Evolutionary conservation across 495 filamentous ascomycete genomes (phyloP), one percentile per base, ranked within the genome.

Genomic region (Aspergillus kassunensis): DNA sequence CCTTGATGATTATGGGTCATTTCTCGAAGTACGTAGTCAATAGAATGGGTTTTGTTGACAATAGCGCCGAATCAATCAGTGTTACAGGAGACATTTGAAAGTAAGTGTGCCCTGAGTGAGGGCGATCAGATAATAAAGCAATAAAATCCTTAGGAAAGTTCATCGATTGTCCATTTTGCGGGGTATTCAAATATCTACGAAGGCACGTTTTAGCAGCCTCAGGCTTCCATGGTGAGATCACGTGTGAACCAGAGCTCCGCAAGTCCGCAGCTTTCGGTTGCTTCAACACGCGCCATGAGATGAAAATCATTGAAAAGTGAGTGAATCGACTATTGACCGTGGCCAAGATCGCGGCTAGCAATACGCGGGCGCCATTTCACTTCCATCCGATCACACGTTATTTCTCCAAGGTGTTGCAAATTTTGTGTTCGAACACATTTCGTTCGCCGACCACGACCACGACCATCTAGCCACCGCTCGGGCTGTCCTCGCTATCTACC

Each of bases 231-330:
- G 44, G 36, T 20, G 24, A 11, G 43, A 54, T 63, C 61, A 63
- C 61, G 61, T 63, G 61, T 20, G 15, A 23, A 24, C 44, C 31
- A 37, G 37, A 60, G 61, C 61, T 63, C 61, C 61, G 61, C 61
- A 60, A 57, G 57, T 63, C 61, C 61, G 61, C 61, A 63, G 50
- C 49, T 58, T 58, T 51, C 53, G 33, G 47, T 49, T 53, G 50
- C 29, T 52, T 33, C 35, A 34, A 49, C 37, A 56, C 57, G 57
- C 61, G 55, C 51, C 51, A 44, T 56, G 48, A 48, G 49, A 30
- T 19, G 33, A 30, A 54, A 44, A 23, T 49, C 33, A 51, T 24
- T 30, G 21, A 44, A 49, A 33, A 44, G 35, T 36, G 50, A 52
- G 42, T 16, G 44, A 49, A 35, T 36, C 8, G 12, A 25, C 21